Conservation (phyloP, 495 filamentous ascomycete genomes). For the Podospora conica region DNA sequence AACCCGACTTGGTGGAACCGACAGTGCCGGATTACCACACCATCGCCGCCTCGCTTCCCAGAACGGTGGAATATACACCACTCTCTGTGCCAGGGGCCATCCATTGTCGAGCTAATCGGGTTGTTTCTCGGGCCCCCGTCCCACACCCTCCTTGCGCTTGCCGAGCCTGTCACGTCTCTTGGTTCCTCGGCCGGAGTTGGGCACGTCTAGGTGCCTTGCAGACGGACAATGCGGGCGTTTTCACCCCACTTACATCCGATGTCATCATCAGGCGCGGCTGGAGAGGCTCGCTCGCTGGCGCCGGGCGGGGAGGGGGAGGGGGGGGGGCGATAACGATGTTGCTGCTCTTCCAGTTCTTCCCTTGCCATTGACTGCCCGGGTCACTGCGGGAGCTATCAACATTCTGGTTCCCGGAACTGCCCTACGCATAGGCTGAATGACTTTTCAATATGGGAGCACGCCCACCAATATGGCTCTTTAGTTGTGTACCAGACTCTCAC, state of each 20-base stretch:
- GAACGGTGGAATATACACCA: not conserved
- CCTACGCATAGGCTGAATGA: constrained; percentile 24
- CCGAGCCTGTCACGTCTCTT: constrained; percentile 1
- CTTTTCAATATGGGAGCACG: constrained; percentile 21
- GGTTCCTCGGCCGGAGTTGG: constrained; percentile 9
- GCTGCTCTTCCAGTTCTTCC: not conserved
- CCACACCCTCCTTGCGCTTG: constrained; percentile 3
- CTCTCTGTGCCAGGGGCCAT: not conserved
- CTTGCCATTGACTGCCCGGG: not conserved
- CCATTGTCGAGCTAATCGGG: constrained; percentile 15
- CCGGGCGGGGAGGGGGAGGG: not conserved
- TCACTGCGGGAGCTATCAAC: not conserved
- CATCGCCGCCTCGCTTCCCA: constrained; percentile 5
- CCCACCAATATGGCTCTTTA: constrained; percentile 20
- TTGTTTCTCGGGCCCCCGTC: constrained; percentile 14
- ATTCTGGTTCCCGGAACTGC: constrained; percentile 22
- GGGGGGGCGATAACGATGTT: not conserved
- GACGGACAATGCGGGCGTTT: constrained; percentile 5
- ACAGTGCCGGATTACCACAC: not conserved
- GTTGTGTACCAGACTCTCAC: constrained; percentile 14
- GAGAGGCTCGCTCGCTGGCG: not conserved
- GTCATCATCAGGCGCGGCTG: not conserved
- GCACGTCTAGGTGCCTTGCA: constrained; percentile 1
- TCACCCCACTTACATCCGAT: constrained; percentile 18
- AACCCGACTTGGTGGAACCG: not conserved